Evolutionary conservation across 2,329 filamentous ascomycete species (phyloP).

Genomic region (Paramyrothecium roridum): DNA sequence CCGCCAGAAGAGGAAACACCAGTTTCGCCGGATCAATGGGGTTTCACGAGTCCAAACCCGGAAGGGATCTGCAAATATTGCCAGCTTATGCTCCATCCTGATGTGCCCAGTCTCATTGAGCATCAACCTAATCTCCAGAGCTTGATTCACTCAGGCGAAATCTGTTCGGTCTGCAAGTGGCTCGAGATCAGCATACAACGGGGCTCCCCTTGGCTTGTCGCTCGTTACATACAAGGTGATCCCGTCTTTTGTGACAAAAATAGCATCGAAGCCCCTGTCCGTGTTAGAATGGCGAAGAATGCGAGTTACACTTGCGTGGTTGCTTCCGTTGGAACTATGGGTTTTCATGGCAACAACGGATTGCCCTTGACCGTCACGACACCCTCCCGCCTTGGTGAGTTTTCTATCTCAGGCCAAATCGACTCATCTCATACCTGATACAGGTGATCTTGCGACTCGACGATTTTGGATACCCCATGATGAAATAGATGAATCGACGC

Average conservation of each 20-base stretch:
- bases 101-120: neutral
- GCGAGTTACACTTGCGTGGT: neutral
- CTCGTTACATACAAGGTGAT: neutral
- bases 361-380: neutral
- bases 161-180: neutral
- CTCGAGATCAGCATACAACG: neutral
- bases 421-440: neutral
- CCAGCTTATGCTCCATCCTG: neutral
- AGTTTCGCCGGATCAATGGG: neutral
- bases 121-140: neutral
- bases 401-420: neutral
- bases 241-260: neutral
- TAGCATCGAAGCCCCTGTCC: neutral
- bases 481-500: neutral
- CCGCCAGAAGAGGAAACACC: neutral
- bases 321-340: neutral
- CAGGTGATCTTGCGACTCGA: neutral
- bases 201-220: neutral
- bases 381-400: neutral
- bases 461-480: neutral
- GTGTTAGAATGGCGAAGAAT: neutral
- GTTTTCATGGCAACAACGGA: neutral
- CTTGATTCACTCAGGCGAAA: neutral
- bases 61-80: neutral
- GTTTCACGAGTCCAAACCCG: neutral